Conservation (phyloP, 1,139 yeast genomes). For the Kodamaea arcana region DNA sequence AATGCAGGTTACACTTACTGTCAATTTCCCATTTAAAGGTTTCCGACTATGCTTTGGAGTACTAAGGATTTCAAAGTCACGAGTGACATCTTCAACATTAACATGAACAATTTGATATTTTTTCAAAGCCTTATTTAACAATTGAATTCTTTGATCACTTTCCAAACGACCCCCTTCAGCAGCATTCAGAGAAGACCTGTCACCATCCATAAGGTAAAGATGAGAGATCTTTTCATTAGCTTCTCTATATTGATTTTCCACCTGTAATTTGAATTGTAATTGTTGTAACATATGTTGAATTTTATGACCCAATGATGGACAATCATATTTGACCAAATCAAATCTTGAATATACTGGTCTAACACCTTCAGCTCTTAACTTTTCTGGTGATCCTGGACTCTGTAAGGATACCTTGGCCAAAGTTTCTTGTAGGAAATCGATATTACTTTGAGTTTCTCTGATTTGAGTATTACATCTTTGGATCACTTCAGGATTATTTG, state of each 20-base stretch:
- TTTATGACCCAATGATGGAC: slow-evolving; percentile 92
- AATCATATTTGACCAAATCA: slow-evolving; percentile 85
- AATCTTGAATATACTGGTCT: slow-evolving; percentile 56
- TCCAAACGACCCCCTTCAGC: slow-evolving; percentile 87
- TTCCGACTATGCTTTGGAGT: slow-evolving; percentile 72
- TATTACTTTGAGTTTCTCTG: slow-evolving; percentile 86
- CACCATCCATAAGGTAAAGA: slow-evolving; percentile 87
- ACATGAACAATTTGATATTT: slow-evolving; percentile 89
- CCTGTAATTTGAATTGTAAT: slow-evolving; percentile 86
- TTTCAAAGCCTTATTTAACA: slow-evolving; percentile 77
- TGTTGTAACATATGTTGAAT: slow-evolving; percentile 95
- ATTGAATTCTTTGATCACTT: slow-evolving; percentile 78
- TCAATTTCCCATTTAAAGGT: slow-evolving; percentile 77
- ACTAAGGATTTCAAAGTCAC: slow-evolving; percentile 61
- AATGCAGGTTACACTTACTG: slow-evolving; percentile 66
- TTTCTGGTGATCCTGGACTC: slow-evolving; percentile 3
- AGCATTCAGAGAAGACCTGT: slow-evolving; percentile 75
- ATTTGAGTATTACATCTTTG: slow-evolving; percentile 89
- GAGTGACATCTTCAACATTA: slow-evolving; percentile 53
- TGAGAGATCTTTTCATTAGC: slow-evolving; percentile 88
- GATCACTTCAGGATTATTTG: slow-evolving; percentile 76
- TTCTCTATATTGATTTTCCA: slow-evolving; percentile 86
- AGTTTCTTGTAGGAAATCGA: slow-evolving; percentile 80
- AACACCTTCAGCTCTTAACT: slow-evolving; percentile 6
- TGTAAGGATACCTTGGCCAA: slow-evolving; percentile 57